A percentile compares a stretch with the other conserved stretches of the same genome.
Evolutionary conservation across 345 rosid species (phyloP).

Genomic region (Brassica napus): Da-Ae NC_063452.1:44850501-44851000

Average conservation of each 20-base stretch:
- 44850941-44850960: constrained; percentile 68
- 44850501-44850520: constrained; percentile 38
- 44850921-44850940: constrained; percentile 92
- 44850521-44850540: constrained; percentile 16
- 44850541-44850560: constrained; percentile 4
- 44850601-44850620: constrained; percentile 33
- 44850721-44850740: background rate
- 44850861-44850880: background rate
- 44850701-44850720: background rate
- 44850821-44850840: background rate
- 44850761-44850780: background rate
- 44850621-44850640: constrained; percentile 40
- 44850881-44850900: background rate
- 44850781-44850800: background rate
- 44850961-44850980: constrained; percentile 85
- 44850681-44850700: constrained; percentile 16
- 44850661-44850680: constrained; percentile 31
- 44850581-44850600: constrained; percentile 31
- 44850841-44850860: background rate
- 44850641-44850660: constrained; percentile 11
- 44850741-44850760: background rate
- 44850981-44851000: constrained; percentile 84
- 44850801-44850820: too few species aligned
- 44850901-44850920: constrained; percentile 73
- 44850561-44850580: constrained; percentile 37